phyloP scores from a whole-genome alignment of 179 eudicot species.

The Heliamphora pulchella region DNA sequence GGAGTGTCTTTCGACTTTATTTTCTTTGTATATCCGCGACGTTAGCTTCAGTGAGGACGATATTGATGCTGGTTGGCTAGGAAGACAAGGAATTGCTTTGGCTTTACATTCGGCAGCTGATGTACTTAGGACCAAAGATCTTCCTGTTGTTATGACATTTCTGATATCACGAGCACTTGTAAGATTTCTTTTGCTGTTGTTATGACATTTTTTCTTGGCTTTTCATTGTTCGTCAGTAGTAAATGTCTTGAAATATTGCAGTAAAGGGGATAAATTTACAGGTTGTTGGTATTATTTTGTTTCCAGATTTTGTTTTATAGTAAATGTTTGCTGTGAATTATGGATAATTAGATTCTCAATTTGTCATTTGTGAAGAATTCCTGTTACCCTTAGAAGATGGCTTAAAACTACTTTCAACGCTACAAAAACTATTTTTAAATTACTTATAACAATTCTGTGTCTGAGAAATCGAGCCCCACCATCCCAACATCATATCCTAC shows the following conservation, averaged over 20 bases:
- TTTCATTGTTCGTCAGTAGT: not conserved
- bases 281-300: not conserved
- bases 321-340: not conserved
- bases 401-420: too few species aligned
- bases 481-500: too few species aligned
- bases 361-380: not conserved
- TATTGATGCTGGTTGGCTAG: slow-evolving; percentile 86
- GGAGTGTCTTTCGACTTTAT: slow-evolving; percentile 86
- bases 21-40: slow-evolving; percentile 82
- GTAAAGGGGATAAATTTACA: not conserved
- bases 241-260: not conserved
- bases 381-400: slow-evolving; percentile 7
- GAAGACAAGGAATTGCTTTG: slow-evolving; percentile 94
- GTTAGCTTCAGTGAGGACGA: slow-evolving; percentile 51
- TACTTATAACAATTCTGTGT: not conserved
- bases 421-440: too few species aligned
- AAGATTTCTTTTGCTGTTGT: slow-evolving; percentile 21
- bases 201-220: not conserved
- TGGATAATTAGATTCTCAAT: not conserved
- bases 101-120: slow-evolving; percentile 85
- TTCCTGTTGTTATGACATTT: slow-evolving; percentile 97
- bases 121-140: slow-evolving; percentile 88
- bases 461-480: not conserved
- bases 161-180: slow-evolving; percentile 95
- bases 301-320: not conserved